phyloP scores from a whole-genome alignment of 1,139 yeast genomes.

The Debaryomyces fabryi region DNA sequence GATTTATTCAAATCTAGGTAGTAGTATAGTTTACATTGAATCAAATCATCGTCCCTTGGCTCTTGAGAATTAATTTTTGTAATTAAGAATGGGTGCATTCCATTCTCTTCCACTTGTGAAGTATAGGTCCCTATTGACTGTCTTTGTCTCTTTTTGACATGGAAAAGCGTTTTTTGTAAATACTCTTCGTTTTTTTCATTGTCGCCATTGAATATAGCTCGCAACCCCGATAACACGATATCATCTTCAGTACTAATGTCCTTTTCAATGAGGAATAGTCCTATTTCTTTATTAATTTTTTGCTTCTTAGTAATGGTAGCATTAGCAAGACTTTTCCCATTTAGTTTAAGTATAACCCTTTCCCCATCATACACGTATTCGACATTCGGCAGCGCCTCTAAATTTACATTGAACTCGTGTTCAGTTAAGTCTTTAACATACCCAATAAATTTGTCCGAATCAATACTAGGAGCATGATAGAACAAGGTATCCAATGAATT shows the following conservation, averaged over 20 bases:
- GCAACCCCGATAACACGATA: conserved; percentile 36
- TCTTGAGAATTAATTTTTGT: conserved; percentile 15
- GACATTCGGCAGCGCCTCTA: conserved; percentile 8
- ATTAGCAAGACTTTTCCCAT: conserved; percentile 14
- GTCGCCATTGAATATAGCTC: conserved; percentile 27
- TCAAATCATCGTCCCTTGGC: conserved; percentile 29
- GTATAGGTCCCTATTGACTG: conserved; percentile 13
- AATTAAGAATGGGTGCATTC: conserved; percentile 43
- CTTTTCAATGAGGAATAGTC: conserved; percentile 36
- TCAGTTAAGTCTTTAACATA: neutral
- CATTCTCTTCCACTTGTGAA: conserved; percentile 26
- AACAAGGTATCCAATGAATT: conserved; percentile 22
- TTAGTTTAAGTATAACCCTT: conserved; percentile 18
- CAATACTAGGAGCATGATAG: conserved; percentile 16
- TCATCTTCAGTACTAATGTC: conserved; percentile 34
- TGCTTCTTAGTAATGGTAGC: conserved; percentile 12
- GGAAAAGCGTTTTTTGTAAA: conserved; percentile 43
- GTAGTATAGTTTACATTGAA: conserved; percentile 36
- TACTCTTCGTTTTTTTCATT: conserved; percentile 15
- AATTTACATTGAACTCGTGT: conserved; percentile 1
- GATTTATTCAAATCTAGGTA: conserved; percentile 36
- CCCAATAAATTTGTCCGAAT: neutral
- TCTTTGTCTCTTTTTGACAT: conserved; percentile 47
- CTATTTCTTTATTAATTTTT: conserved; percentile 31
- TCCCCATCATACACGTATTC: conserved; percentile 21